Conservation (phyloP, 805 yeast genomes). For the Metschnikowia arizonensis region DNA sequence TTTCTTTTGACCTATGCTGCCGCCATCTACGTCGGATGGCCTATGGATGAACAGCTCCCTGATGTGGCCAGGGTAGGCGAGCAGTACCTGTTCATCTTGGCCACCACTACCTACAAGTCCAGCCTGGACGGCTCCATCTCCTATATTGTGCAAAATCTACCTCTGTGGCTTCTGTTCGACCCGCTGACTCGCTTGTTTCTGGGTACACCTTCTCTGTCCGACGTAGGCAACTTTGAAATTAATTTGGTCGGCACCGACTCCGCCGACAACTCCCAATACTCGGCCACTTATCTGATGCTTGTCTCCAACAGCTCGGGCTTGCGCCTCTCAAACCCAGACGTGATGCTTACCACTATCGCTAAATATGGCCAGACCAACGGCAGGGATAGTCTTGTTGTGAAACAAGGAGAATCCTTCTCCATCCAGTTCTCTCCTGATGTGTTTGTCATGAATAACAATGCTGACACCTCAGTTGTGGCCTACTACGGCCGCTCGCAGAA, state of each 20-base stretch:
- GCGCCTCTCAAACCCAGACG: conserved; percentile 37
- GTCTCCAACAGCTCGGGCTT: conserved; percentile 60
- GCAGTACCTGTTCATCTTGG: conserved; percentile 59
- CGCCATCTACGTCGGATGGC: conserved; percentile 61
- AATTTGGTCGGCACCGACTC: conserved; percentile 65
- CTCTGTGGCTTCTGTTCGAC: conserved; percentile 80
- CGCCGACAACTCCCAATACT: conserved; percentile 41
- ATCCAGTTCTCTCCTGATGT: conserved; percentile 60
- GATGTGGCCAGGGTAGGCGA: conserved; percentile 74
- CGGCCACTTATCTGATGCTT: conserved; percentile 52
- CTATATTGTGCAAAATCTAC: conserved; percentile 58
- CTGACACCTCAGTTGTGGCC: conserved; percentile 49
- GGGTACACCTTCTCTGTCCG: conserved; percentile 58
- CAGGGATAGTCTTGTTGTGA: conserved; percentile 62
- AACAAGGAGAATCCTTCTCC: conserved; percentile 64
- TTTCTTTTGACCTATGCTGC: conserved; percentile 24
- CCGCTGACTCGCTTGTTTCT: conserved; percentile 51
- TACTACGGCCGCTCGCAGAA: conserved; percentile 81
- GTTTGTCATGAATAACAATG: conserved; percentile 45
- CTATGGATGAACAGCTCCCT: conserved; percentile 81
- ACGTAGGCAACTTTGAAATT: conserved; percentile 41
- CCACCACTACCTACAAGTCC: conserved; percentile 60
- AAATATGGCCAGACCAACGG: conserved; percentile 76
- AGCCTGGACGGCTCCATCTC: conserved; percentile 39
- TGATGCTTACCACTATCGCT: conserved; percentile 51